phyloP scores from a whole-genome alignment of 2,329 filamentous ascomycete species.

The Chaetomiaceae sp. region DNA sequence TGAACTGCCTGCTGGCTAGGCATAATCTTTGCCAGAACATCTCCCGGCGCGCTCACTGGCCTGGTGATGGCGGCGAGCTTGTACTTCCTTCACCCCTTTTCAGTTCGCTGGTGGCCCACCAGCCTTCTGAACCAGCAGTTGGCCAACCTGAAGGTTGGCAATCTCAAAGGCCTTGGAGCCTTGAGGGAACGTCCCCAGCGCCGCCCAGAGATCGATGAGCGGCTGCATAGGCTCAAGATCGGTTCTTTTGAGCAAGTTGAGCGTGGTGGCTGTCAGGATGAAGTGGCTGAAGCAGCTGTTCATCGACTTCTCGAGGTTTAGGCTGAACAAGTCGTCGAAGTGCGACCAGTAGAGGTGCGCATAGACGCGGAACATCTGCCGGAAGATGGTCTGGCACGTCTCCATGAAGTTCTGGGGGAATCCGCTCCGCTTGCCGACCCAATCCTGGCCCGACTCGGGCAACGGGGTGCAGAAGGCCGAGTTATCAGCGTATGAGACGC shows the following conservation, averaged over 20 bases:
- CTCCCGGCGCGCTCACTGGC: no score
- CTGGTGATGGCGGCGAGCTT: no score
- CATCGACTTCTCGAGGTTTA: constrained; percentile 72
- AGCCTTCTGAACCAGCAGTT: constrained; percentile 47
- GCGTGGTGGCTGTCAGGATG: constrained; percentile 69
- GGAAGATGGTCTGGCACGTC: constrained; percentile 89
- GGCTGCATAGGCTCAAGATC: constrained; percentile 96
- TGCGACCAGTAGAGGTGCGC: constrained; percentile 97
- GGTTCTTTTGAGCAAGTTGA: constrained; percentile 78
- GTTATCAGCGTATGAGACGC: constrained; percentile 59
- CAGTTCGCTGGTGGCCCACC: constrained; percentile 20
- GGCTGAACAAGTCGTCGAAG: constrained; percentile 77
- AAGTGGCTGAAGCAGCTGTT: constrained; percentile 89
- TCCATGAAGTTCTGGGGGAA: constrained; percentile 87
- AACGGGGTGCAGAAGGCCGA: constrained; percentile 49
- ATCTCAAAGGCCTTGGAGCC: constrained; percentile 64
- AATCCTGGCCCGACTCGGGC: constrained; percentile 60
- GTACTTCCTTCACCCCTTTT: no score
- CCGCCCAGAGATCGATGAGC: constrained; percentile 84
- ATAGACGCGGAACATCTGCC: constrained; percentile 98
- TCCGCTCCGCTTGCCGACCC: constrained; percentile 86
- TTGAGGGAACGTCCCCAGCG: constrained; percentile 78
- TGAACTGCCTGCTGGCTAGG: not conserved
- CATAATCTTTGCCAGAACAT: no score
- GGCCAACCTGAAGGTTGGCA: constrained; percentile 55